Percentiles rank a stretch among this genome's conserved stretches.
Evolutionary conservation across 2,329 filamentous ascomycete genomes (phyloP).

Genomic region (Pyrenochaeta sp.): DNA sequence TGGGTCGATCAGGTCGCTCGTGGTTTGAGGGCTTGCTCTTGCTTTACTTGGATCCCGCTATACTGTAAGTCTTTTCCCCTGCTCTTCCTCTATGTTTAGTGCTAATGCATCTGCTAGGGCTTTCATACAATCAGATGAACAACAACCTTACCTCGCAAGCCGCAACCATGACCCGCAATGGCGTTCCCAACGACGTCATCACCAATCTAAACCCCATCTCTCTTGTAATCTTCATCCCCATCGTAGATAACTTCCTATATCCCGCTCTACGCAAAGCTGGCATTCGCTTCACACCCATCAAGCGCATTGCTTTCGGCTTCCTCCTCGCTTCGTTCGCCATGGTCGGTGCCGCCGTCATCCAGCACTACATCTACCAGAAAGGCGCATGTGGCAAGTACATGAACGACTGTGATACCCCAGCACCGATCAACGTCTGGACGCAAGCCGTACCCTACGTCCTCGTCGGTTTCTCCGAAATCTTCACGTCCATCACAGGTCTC

Average conservation of each 20-base stretch:
- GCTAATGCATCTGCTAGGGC: constrained; percentile 29
- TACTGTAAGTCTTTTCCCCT: constrained; percentile 38
- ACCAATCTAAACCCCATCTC: constrained; percentile 64
- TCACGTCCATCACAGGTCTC: constrained; percentile 68
- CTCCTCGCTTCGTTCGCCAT: constrained; percentile 58
- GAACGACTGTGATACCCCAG: constrained; percentile 61
- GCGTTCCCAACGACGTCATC: constrained; percentile 65
- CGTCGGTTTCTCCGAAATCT: constrained; percentile 66
- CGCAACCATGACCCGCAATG: constrained; percentile 61
- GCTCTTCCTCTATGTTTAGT: neutral
- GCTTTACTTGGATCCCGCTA: constrained; percentile 63
- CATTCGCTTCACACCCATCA: constrained; percentile 62
- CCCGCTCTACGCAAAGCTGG: constrained; percentile 57
- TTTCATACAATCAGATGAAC: constrained; percentile 63
- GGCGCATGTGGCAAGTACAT: constrained; percentile 68
- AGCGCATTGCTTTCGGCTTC: constrained; percentile 63
- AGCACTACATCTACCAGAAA: constrained; percentile 70
- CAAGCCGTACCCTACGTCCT: constrained; percentile 61
- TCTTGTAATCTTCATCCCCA: constrained; percentile 63
- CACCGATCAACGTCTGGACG: constrained; percentile 71
- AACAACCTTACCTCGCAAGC: constrained; percentile 66
- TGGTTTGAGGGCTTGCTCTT: constrained; percentile 50
- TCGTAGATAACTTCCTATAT: constrained; percentile 63
- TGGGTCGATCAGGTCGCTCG: constrained; percentile 71
- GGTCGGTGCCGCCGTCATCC: constrained; percentile 60